A percentile compares a stretch with the other conserved stretches of the same genome.
These are phyloP conservation scores for Globisporangium abappressorium DNA, from an alignment of 352 stramenopile species.

Conservation along the genomic window DNA sequence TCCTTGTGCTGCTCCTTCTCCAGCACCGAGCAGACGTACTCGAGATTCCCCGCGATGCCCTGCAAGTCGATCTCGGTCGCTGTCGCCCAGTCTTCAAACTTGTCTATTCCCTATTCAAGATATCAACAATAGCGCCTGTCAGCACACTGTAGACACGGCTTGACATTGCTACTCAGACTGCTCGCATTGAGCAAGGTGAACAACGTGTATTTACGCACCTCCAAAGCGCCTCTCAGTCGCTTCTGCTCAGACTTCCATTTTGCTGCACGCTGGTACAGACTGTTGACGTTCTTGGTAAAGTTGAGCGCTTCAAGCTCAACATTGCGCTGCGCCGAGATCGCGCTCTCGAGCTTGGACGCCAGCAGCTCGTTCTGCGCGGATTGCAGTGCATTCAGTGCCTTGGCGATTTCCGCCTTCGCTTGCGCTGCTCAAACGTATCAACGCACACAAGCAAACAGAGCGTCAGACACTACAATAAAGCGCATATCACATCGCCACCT, in stretches of 20 bases:
- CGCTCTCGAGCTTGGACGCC: conserved; percentile 42
- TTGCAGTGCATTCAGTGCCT: conserved; percentile 41
- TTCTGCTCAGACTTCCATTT: conserved; percentile 74
- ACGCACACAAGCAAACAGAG: not conserved
- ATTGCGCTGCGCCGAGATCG: conserved; percentile 47
- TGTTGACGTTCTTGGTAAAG: conserved; percentile 62
- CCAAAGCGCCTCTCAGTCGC: conserved; percentile 43
- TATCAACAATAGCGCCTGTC: too few relatives aligned
- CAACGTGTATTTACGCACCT: conserved; percentile 21
- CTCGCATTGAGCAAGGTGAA: not conserved
- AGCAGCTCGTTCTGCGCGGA: conserved; percentile 35
- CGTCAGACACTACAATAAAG: not conserved
- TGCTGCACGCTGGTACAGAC: conserved; percentile 48
- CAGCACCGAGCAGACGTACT: conserved; percentile 66
- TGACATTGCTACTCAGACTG: not conserved
- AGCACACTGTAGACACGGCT: not conserved
- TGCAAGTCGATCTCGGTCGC: conserved; percentile 46
- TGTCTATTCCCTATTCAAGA: conserved; percentile 34
- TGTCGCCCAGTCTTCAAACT: conserved; percentile 55
- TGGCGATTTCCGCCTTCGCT: conserved; percentile 28
- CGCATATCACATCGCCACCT: not conserved
- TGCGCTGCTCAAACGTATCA: conserved; percentile 10
- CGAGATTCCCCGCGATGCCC: conserved; percentile 56
- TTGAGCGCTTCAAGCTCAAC: conserved; percentile 57
- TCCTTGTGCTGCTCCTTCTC: conserved; percentile 38